A percentile compares a stretch with the other conserved stretches of the same genome.
Conservation (phyloP, 2,329 filamentous ascomycete species). For the Venturia carpophila region DNA sequence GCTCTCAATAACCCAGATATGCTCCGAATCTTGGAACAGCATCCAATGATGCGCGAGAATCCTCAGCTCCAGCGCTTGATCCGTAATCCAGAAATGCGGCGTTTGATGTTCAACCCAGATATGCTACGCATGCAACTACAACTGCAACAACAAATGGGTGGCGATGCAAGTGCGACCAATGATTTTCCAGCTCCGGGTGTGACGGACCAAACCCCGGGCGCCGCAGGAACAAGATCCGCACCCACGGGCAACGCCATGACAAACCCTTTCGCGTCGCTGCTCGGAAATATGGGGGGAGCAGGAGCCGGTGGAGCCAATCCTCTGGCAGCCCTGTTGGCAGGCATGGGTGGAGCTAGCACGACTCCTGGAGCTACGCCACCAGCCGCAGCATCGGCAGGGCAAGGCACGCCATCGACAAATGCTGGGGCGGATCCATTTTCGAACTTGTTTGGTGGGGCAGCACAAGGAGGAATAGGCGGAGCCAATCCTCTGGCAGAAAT, state of each 20-base stretch:
- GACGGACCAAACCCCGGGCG: conserved; percentile 68
- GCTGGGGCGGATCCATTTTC: conserved; percentile 58
- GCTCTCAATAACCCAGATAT: conserved; percentile 92
- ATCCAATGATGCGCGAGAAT: conserved; percentile 73
- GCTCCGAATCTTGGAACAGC: conserved; percentile 66
- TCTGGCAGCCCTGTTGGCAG: conserved; percentile 26
- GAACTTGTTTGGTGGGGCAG: conserved; percentile 46
- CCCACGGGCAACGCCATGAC: conserved; percentile 24
- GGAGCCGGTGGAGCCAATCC: conserved; percentile 29
- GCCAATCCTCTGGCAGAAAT: conserved; percentile 45
- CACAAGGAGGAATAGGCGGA: conserved; percentile 15
- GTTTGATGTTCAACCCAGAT: conserved; percentile 88
- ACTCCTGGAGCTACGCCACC: conserved; percentile 26
- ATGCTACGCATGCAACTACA: conserved; percentile 74
- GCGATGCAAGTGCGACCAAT: conserved; percentile 40
- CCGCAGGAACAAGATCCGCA: conserved; percentile 19
- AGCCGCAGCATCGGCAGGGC: conserved; percentile 23
- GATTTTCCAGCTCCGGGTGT: conserved; percentile 81
- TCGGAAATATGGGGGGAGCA: conserved; percentile 31
- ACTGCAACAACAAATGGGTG: conserved; percentile 62
- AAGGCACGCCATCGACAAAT: conserved; percentile 29
- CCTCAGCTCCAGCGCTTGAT: conserved; percentile 83
- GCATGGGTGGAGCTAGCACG: conserved; percentile 21
- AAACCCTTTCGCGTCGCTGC: conserved; percentile 54
- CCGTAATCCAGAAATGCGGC: conserved; percentile 77